A percentile compares a stretch with the other conserved stretches of the same genome.
These are phyloP conservation scores for Botrytis pseudocinerea DNA, from an alignment of 2,329 filamentous ascomycete species.

Conservation along the genomic window DNA sequence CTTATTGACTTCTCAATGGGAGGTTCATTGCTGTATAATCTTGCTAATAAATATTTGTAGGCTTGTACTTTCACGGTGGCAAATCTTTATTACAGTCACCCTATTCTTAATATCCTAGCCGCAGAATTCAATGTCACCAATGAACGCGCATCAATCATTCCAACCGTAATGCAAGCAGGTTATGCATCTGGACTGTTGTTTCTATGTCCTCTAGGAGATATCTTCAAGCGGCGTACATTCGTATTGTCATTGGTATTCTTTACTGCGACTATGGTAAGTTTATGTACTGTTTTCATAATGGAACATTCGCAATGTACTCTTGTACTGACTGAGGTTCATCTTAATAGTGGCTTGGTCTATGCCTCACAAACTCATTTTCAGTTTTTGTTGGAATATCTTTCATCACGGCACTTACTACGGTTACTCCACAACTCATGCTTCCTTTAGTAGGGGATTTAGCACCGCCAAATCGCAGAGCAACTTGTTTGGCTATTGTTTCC, in stretches of 20 bases:
- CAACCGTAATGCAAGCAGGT: constrained; percentile 76
- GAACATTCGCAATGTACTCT: neutral
- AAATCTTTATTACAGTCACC: constrained; percentile 80
- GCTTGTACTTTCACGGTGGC: constrained; percentile 68
- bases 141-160: constrained; percentile 65
- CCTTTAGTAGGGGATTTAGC: constrained; percentile 79
- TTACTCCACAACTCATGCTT: constrained; percentile 79
- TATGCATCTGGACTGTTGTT: constrained; percentile 75
- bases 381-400: constrained; percentile 71
- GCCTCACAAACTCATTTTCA: constrained; percentile 63
- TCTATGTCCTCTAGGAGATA: constrained; percentile 73
- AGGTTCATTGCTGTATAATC: neutral
- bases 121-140: constrained; percentile 69
- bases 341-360: constrained; percentile 65
- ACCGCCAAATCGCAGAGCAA: constrained; percentile 65
- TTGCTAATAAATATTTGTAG: constrained; percentile 40
- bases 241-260: constrained; percentile 66
- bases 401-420: constrained; percentile 72
- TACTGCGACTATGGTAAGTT: constrained; percentile 65
- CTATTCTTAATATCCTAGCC: constrained; percentile 75
- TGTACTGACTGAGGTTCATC: constrained; percentile 13
- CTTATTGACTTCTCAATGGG: neutral
- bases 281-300: neutral
- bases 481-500: constrained; percentile 71
- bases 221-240: constrained; percentile 65